phyloP scores from a whole-genome alignment of 441 rosid genomes.

The Adansonia grandidieri region DNA sequence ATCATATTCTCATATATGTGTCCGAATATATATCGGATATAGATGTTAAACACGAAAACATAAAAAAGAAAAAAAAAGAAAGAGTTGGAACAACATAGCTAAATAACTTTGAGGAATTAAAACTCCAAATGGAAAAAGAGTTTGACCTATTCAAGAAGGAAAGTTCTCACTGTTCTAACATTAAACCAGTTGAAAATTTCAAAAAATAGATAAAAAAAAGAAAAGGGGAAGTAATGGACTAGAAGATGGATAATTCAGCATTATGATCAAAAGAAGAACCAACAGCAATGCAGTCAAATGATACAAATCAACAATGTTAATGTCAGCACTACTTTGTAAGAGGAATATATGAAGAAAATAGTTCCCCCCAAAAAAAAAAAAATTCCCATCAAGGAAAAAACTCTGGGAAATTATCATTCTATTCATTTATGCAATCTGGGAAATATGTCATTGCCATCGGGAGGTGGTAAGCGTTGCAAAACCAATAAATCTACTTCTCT shows the following conservation, averaged over 20 bases:
- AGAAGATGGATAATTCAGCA: constrained; percentile 27
- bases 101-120: too few species aligned
- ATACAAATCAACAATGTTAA: constrained; percentile 22
- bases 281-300: constrained; percentile 24
- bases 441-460: constrained; percentile 30
- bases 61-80: too few species aligned
- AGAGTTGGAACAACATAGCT: too few species aligned
- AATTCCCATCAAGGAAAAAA: constrained; percentile 56
- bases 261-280: constrained; percentile 19
- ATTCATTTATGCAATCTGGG: constrained; percentile 30
- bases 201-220: neutral
- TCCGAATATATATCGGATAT: too few species aligned
- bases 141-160: too few species aligned
- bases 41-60: too few species aligned
- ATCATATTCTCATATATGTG: too few species aligned
- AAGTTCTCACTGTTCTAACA: neutral
- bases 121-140: too few species aligned
- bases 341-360: constrained; percentile 37
- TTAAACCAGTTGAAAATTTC: neutral
- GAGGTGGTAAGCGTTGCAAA: constrained; percentile 28
- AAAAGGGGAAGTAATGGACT: neutral
- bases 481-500: constrained; percentile 18
- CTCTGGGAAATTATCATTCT: constrained; percentile 46
- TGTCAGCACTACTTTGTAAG: constrained; percentile 10
- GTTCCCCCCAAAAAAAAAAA: constrained; percentile 28